phyloP scores from a whole-genome alignment of 495 filamentous ascomycete genomes.

The Neurospora intermedia region DNA sequence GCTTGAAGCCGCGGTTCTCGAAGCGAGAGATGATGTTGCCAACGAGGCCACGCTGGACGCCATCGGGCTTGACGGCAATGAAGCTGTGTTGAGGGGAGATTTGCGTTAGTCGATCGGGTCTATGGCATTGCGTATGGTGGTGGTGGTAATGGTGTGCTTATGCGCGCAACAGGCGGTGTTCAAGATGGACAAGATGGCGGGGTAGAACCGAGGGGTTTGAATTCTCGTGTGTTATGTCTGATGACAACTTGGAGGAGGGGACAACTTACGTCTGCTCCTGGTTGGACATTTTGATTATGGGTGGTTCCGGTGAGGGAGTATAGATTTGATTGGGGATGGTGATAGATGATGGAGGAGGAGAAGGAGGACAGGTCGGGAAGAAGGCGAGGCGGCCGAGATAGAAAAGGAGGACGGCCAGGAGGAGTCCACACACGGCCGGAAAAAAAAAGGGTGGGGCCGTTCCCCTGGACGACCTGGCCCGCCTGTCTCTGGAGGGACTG shows the following conservation, averaged over 20 bases:
- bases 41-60: conserved; percentile 97
- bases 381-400: conserved; percentile 12
- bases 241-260: not conserved
- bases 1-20: conserved; percentile 96
- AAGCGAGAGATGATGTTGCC: conserved; percentile 95
- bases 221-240: not conserved
- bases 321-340: conserved; percentile 15
- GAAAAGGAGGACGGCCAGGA: conserved; percentile 12
- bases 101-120: conserved; percentile 34
- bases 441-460: not conserved
- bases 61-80: conserved; percentile 99
- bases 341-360: conserved; percentile 4
- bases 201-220: conserved; percentile 20
- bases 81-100: conserved; percentile 47
- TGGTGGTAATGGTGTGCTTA: conserved; percentile 1
- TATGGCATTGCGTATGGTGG: not conserved
- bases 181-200: conserved; percentile 12
- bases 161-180: not conserved
- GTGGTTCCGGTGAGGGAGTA: conserved; percentile 22
- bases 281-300: conserved; percentile 58
- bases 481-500: not conserved
- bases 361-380: conserved; percentile 4
- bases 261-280: conserved; percentile 81
- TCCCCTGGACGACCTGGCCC: not conserved
- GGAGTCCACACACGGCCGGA: conserved; percentile 7